Conservation (phyloP, 2,329 filamentous ascomycete species). For the Chaetomium olivaceum region DNA sequence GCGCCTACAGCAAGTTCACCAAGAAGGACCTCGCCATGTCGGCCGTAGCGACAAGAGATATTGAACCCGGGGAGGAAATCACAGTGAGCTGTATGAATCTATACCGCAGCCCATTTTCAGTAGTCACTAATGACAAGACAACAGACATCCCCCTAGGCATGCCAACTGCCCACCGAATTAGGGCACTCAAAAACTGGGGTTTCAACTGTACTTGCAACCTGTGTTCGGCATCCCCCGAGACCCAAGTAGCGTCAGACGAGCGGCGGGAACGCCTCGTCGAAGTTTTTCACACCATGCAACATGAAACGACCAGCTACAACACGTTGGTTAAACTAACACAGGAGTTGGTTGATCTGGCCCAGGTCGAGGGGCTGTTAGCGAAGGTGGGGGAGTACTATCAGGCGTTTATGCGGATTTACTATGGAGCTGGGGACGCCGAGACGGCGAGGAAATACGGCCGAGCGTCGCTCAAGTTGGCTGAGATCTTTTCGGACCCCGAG, state of each 20-base stretch:
- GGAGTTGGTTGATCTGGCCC: conserved; percentile 24
- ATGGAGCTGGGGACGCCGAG: conserved; percentile 22
- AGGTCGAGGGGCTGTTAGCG: conserved; percentile 24
- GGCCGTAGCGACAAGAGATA: conserved; percentile 40
- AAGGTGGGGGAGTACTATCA: conserved; percentile 30
- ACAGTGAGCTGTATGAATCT: conserved; percentile 39
- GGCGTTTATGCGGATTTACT: conserved; percentile 26
- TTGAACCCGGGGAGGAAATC: conserved; percentile 40
- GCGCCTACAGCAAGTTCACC: conserved; percentile 39
- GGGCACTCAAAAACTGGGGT: conserved; percentile 29
- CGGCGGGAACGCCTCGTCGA: conserved; percentile 29
- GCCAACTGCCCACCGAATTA: conserved; percentile 18
- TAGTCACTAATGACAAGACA: background rate
- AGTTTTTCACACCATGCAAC: conserved; percentile 22
- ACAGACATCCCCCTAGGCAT: conserved; percentile 30
- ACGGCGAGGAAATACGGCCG: conserved; percentile 18
- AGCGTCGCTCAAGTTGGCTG: conserved; percentile 20
- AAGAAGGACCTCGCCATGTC: conserved; percentile 37
- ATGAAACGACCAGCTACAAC: conserved; percentile 17
- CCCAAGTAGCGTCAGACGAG: conserved; percentile 28
- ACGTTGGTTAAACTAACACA: conserved; percentile 20
- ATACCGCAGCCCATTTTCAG: background rate
- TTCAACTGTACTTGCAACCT: conserved; percentile 35
- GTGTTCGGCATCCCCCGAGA: conserved; percentile 29
- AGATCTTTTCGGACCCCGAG: conserved; percentile 27